Base-by-base conservation (phyloP, 1,139 yeast genomes). In the Groenewaldozyma sp. region DNA sequence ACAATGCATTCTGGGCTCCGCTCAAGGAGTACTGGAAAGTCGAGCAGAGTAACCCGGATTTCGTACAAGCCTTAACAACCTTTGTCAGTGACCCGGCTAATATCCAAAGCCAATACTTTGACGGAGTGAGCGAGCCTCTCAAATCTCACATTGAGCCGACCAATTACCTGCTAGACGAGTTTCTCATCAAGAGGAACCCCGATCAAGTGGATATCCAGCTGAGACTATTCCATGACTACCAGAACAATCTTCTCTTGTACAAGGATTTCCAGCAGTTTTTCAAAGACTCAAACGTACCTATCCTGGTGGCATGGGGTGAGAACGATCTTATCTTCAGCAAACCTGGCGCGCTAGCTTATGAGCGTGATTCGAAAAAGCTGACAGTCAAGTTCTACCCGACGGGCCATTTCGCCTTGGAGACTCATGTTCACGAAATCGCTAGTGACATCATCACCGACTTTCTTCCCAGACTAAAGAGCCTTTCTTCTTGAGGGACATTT, bases 301-400 rank as follows among this genome's bases (percentile, higher is more conserved):
- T 67, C 14, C 53, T 69, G 33, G 60, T 59, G 3, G 48, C 53
- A 17, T 68, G 73, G 73, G 73, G 73, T n/a, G 56, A 59, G 37
- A 63, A 67, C 38, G 73, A 68, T 44, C 35, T 35, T 16, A 59
- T 65, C 35, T 67, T 68, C 44, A 49, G 50, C 3, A 40, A 43
- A 9, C 55, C 50, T n/a, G 71, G 71, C 5, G 68, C 67, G 16
- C 55, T 57, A 33, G 67, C 69, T 9, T 67, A 41, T 47, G 57
- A 52, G 44, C 54, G 54, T 43, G 70, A 68, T 45, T 27, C 31
- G 4, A 54, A 54, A 28, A 51, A 58, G 31, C 50, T 58, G 11
- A 54, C 50, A 36, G 40, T 63, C 6, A 53, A 54, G 31, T 54
- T 53, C 19, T 42, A 57, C 28, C 56, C 62, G 31, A 58, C 62